Evolutionary conservation across 2,329 filamentous ascomycete genomes (phyloP).

Genomic region (Lecanicillium sp.): DNA sequence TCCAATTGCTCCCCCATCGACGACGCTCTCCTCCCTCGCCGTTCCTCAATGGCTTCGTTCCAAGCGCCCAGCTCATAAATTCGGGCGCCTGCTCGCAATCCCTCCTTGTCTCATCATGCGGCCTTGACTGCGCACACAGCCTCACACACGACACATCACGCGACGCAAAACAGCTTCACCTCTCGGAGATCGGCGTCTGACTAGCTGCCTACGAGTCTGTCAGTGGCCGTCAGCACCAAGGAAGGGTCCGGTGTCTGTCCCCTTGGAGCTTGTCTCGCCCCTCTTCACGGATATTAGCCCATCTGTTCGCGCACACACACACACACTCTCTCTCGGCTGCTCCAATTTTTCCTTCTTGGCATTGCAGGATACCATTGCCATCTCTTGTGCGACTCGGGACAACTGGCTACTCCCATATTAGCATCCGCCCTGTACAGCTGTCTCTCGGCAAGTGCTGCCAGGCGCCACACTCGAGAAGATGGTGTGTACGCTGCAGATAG

Average conservation of each 20-base stretch:
- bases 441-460: constrained; percentile 1
- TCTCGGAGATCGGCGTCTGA: constrained; percentile 8
- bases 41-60: not conserved
- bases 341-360: not conserved
- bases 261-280: not conserved
- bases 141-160: not conserved
- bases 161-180: not conserved
- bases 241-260: not conserved
- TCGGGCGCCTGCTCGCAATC: not conserved
- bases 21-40: not conserved
- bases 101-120: not conserved
- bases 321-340: not conserved
- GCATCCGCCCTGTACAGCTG: not conserved
- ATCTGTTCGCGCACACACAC: not conserved
- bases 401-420: too few relatives aligned
- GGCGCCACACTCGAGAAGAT: not conserved
- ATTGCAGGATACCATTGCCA: not conserved
- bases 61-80: not conserved
- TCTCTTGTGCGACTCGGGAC: not conserved
- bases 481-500: too few relatives aligned
- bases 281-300: not conserved
- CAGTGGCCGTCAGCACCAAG: constrained; percentile 5
- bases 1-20: not conserved
- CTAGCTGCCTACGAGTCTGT: constrained; percentile 1
- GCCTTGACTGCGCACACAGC: not conserved